These are phyloP conservation scores for Hippophae tibetana DNA, from an alignment of 306 rosid species.

Conservation along the genomic window DNA sequence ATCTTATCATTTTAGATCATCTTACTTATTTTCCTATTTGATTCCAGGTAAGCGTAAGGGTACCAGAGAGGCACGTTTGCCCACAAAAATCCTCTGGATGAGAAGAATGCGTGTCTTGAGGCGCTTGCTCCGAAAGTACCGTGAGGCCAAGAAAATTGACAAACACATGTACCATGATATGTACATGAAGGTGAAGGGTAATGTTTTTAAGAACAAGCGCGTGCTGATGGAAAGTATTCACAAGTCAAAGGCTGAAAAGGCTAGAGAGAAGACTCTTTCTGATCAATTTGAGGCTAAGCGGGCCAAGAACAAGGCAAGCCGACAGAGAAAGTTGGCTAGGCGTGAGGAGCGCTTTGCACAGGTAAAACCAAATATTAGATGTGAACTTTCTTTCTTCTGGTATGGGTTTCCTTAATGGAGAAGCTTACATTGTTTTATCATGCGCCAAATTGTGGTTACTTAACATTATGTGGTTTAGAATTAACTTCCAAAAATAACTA, in stretches of 20 bases:
- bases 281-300: constrained; percentile 46
- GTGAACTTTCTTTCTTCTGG: not conserved
- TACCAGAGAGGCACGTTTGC: constrained; percentile 55
- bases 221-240: constrained; percentile 49
- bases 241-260: constrained; percentile 46
- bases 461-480: too few relatives aligned
- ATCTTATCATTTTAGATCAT: not conserved
- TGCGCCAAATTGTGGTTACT: too few relatives aligned
- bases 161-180: constrained; percentile 43
- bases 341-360: constrained; percentile 40
- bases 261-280: constrained; percentile 36
- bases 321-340: constrained; percentile 39
- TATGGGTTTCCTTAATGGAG: not conserved
- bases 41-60: constrained; percentile 52
- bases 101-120: constrained; percentile 43
- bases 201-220: constrained; percentile 43
- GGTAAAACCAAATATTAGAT: constrained; percentile 7
- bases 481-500: too few relatives aligned
- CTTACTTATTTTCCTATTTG: not conserved
- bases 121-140: constrained; percentile 42
- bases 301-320: constrained; percentile 43
- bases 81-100: constrained; percentile 54
- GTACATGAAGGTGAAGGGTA: constrained; percentile 51
- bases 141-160: constrained; percentile 39
- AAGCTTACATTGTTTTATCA: not conserved